Percentiles rank a stretch among this genome's conserved stretches.
These are phyloP conservation scores for Bipolaris oryzae DNA, from an alignment of 2,329 filamentous ascomycete genomes.

Conservation along the genomic window DNA sequence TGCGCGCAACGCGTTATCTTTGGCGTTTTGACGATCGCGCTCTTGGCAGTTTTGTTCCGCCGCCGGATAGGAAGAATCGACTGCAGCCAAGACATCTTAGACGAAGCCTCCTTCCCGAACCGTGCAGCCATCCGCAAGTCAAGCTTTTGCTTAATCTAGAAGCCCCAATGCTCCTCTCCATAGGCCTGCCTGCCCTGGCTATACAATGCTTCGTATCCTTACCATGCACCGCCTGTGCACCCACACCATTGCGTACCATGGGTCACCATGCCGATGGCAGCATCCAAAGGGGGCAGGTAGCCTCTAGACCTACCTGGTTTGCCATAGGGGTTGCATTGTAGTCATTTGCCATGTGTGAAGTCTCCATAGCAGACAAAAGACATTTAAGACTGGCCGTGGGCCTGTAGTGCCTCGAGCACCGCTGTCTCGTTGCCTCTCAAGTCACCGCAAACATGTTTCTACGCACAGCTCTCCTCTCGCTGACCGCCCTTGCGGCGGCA, in stretches of 20 bases:
- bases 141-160: conserved; percentile 43
- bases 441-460: conserved; percentile 34
- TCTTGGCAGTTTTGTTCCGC: conserved; percentile 18
- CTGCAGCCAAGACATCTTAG: conserved; percentile 36
- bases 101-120: conserved; percentile 44
- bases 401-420: not conserved
- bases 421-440: conserved; percentile 10
- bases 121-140: conserved; percentile 24
- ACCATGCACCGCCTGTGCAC: conserved; percentile 29
- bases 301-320: conserved; percentile 36
- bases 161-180: conserved; percentile 35
- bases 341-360: conserved; percentile 16
- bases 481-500: conserved; percentile 43
- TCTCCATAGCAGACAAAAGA: conserved; percentile 11
- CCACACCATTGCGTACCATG: conserved; percentile 18
- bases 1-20: conserved; percentile 17
- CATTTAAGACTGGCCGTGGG: conserved; percentile 30
- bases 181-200: conserved; percentile 27
- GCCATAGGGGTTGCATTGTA: conserved; percentile 23
- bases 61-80: conserved; percentile 7
- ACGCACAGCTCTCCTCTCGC: conserved; percentile 37
- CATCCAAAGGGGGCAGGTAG: conserved; percentile 37
- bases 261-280: conserved; percentile 20
- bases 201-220: conserved; percentile 21
- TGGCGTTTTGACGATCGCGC: conserved; percentile 20